A percentile compares a stretch with the other conserved stretches of the same genome.
Conservation (phyloP, 352 stramenopile genomes). For the Thalassiosira livingstoniorum region DNA sequence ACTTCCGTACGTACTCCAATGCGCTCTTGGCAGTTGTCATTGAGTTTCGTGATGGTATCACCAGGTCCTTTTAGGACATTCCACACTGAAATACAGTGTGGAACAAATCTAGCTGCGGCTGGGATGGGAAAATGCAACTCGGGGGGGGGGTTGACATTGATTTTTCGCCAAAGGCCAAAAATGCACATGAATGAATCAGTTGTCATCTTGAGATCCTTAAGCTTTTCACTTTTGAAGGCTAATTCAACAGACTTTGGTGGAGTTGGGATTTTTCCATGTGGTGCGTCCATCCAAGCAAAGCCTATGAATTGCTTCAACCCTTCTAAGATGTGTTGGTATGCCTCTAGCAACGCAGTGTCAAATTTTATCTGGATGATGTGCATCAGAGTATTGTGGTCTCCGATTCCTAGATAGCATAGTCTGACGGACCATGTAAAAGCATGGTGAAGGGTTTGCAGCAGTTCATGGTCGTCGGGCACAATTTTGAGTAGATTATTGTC, state of each 20-base stretch:
- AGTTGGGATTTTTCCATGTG: background rate
- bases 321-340: background rate
- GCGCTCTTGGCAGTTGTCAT: conserved; percentile 4
- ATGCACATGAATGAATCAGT: background rate
- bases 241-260: background rate
- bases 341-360: background rate
- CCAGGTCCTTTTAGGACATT: conserved; percentile 15
- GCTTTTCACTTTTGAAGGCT: conserved; percentile 11
- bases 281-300: background rate
- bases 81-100: conserved; percentile 9
- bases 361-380: background rate
- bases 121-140: conserved; percentile 1
- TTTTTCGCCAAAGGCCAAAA: background rate
- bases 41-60: conserved; percentile 24
- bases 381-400: background rate
- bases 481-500: background rate
- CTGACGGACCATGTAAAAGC: background rate
- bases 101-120: conserved; percentile 11
- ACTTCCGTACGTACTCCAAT: conserved; percentile 21
- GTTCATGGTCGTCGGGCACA: conserved; percentile 1
- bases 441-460: conserved; percentile 16
- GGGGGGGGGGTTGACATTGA: background rate
- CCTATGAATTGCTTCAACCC: background rate
- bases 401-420: background rate
- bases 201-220: conserved; percentile 13